Conservation (phyloP, 805 yeast genomes). For the Metschnikowia anglica region DNA sequence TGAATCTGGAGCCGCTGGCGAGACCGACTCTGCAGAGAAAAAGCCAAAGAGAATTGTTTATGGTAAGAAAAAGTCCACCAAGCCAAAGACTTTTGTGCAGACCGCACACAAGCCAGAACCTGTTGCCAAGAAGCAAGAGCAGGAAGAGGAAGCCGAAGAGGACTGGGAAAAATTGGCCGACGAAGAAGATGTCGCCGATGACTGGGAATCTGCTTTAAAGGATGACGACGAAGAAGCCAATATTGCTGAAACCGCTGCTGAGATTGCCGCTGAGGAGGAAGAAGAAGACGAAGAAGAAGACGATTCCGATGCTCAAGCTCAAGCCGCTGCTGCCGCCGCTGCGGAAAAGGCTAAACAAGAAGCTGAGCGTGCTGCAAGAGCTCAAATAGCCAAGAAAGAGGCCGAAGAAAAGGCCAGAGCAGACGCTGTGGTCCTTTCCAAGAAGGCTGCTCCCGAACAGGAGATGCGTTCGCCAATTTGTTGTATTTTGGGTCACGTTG, state of each 20-base stretch:
- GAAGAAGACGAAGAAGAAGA: slow-evolving; percentile 27
- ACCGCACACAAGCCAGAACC: slow-evolving; percentile 20
- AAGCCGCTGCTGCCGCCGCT: slow-evolving; percentile 22
- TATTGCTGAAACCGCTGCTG: background rate
- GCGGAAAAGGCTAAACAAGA: slow-evolving; percentile 10
- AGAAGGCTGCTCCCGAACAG: slow-evolving; percentile 28
- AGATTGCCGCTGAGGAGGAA: slow-evolving; percentile 26
- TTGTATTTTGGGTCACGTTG: slow-evolving; percentile 99
- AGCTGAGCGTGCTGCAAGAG: slow-evolving; percentile 20
- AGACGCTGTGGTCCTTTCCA: slow-evolving; percentile 26
- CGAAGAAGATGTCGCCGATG: slow-evolving; percentile 61
- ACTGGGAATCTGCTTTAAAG: slow-evolving; percentile 32
- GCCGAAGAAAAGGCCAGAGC: slow-evolving; percentile 20
- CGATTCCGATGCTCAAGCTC: slow-evolving; percentile 21
- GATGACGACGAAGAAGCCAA: slow-evolving; percentile 20
- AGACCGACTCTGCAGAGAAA: slow-evolving; percentile 24
- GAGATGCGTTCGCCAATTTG: slow-evolving; percentile 98
- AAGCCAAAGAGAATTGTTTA: slow-evolving; percentile 71
- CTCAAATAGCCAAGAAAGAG: slow-evolving; percentile 10
- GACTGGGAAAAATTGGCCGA: slow-evolving; percentile 25
- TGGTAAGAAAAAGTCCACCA: slow-evolving; percentile 64
- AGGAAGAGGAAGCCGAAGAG: slow-evolving; percentile 25
- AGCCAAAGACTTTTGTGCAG: slow-evolving; percentile 39
- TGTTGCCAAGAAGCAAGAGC: slow-evolving; percentile 21
- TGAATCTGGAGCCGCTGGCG: slow-evolving; percentile 4